Base-by-base conservation (phyloP, 208 protist genomes). In the Leishmania tropica region DNA sequence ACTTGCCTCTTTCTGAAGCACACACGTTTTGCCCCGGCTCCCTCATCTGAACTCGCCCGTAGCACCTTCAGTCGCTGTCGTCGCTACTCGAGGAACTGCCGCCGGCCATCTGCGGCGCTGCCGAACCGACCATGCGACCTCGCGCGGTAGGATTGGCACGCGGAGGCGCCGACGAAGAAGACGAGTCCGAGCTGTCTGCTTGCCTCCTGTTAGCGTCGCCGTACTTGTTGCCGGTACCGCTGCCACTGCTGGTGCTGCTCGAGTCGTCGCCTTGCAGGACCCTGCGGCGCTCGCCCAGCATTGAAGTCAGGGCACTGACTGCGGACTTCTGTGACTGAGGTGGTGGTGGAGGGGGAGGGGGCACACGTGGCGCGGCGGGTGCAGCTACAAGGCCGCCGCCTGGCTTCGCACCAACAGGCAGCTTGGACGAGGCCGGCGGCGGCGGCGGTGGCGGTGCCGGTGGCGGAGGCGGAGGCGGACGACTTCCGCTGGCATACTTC, bases 271-370 rank as follows among this genome's bases (percentile, higher is more conserved):
- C 58, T 5, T 84, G 64, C 76, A 77, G 47, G 1, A 73, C 81
- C 42, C 37, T 75, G 21, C 76, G 75, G 4, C 81, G 81, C 56
- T 77, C 75, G 1, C 70, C 76, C 11, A 81, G 70, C 75, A 80
- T 31, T 10, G 75, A 53, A 4, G 76, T 75, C n/a, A 84, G 70
- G 35, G 56, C 56, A 19, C 31, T 62, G 53, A n/a, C 19, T 10
- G 73, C 48, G 0, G 73, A 45, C 35, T 54, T 53, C 73, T 62
- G 28, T 40, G 42, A 45, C 71, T 60, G 40, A 28, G 42, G 1
- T 40, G 42, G 73, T 28, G 45, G 76, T 74, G 31, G 75, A 15
- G 78, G 85, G 24, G 77, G 85, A 54, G 24, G 74, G 19, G 81
- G 31, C 19, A 54, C 76, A 76, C 76, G 76, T 60, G 65, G 40